Evolutionary conservation across 1,284 basidiomycete species (phyloP).

Genomic region (Microbotryum violaceum): DNA sequence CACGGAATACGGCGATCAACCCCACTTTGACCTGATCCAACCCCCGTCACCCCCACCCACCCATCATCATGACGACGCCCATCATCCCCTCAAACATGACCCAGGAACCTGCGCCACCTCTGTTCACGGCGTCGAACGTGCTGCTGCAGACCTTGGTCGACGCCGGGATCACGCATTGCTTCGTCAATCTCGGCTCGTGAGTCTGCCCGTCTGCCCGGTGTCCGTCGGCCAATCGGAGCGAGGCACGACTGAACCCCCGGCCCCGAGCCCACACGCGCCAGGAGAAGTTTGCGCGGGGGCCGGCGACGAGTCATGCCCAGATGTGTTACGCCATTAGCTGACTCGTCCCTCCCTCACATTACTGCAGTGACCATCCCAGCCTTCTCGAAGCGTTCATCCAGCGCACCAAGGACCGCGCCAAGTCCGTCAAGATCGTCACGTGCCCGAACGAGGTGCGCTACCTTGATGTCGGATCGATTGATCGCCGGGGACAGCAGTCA

Average conservation of each 20-base stretch:
- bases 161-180: conserved; percentile 59
- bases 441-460: conserved; percentile 54
- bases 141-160: conserved; percentile 47
- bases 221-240: too few species aligned
- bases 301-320: neutral
- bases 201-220: too few species aligned
- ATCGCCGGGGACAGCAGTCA: neutral
- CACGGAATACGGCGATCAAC: too few species aligned
- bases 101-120: too few species aligned
- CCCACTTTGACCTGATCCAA: too few species aligned
- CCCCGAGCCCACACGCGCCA: conserved; percentile 52
- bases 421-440: conserved; percentile 51
- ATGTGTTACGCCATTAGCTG: too few species aligned
- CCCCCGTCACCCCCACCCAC: too few species aligned
- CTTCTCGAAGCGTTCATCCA: conserved; percentile 52
- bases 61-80: too few species aligned
- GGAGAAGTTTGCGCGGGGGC: neutral
- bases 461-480: neutral
- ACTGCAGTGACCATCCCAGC: conserved; percentile 58
- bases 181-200: conserved; percentile 55
- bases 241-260: too few species aligned
- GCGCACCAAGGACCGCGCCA: conserved; percentile 39
- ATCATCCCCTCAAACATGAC: too few species aligned
- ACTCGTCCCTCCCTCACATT: neutral
- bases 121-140: conserved; percentile 32